phyloP scores from a whole-genome alignment of 495 filamentous ascomycete genomes.

The Hypomontagnella submonticulosa region DNA sequence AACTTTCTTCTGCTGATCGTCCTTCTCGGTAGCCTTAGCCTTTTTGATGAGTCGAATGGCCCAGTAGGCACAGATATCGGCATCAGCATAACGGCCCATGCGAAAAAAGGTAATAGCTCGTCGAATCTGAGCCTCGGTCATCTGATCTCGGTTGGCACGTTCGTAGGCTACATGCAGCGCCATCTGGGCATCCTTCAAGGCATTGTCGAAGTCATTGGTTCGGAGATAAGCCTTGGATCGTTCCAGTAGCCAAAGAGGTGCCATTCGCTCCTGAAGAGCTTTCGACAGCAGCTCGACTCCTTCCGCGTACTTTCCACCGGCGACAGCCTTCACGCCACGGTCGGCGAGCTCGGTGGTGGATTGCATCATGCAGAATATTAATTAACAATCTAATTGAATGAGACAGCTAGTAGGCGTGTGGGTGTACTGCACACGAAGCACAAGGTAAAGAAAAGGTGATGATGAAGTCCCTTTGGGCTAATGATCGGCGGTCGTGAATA shows the following conservation, averaged over 20 bases:
- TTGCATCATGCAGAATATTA: conserved; percentile 19
- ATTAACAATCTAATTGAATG: no score
- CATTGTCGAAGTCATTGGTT: conserved; percentile 59
- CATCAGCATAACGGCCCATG: conserved; percentile 78
- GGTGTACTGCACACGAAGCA: neutral
- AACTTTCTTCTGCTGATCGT: conserved; percentile 53
- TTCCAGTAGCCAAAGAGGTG: conserved; percentile 86
- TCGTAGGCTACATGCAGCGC: conserved; percentile 75
- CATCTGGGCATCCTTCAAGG: conserved; percentile 83
- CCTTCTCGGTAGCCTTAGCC: conserved; percentile 53
- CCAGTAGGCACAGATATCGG: conserved; percentile 75
- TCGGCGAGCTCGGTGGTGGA: conserved; percentile 48
- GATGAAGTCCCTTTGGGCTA: no score
- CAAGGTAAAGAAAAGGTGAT: no score
- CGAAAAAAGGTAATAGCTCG: conserved; percentile 78
- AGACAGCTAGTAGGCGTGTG: neutral
- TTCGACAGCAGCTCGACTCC: conserved; percentile 80
- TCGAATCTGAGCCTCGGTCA: conserved; percentile 82
- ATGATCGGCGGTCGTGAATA: no score
- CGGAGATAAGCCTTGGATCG: conserved; percentile 87
- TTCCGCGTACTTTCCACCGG: conserved; percentile 67
- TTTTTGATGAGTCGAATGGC: conserved; percentile 67
- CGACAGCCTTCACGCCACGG: conserved; percentile 67
- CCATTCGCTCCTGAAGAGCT: conserved; percentile 75
- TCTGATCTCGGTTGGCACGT: conserved; percentile 82